Percentiles rank a stretch among this genome's conserved stretches.
These are phyloP conservation scores for Grigorovia yakushimaensis DNA, from an alignment of 805 yeast genomes.

Conservation along the genomic window DNA sequence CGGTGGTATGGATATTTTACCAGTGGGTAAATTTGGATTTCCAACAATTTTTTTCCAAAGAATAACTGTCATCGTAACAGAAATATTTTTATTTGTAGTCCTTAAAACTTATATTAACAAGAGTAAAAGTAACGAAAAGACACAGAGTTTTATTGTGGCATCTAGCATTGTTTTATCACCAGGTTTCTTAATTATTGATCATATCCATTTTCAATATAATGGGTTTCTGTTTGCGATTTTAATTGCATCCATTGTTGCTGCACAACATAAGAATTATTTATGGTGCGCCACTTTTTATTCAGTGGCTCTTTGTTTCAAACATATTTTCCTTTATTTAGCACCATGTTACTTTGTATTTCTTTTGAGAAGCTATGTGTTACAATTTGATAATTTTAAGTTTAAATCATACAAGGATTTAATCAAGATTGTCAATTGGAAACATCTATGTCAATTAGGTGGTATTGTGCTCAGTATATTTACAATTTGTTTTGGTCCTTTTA, in stretches of 20 bases:
- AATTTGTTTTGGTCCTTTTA: constrained; percentile 73
- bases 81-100: constrained; percentile 56
- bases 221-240: constrained; percentile 86
- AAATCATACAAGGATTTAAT: constrained; percentile 27
- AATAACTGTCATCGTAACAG: constrained; percentile 67
- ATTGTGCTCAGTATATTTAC: constrained; percentile 53
- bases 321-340: constrained; percentile 83
- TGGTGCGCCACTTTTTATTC: constrained; percentile 63
- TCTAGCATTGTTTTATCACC: constrained; percentile 81
- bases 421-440: constrained; percentile 41
- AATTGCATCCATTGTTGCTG: constrained; percentile 62
- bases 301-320: constrained; percentile 80
- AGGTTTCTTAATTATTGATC: constrained; percentile 83
- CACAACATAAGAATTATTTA: constrained; percentile 47
- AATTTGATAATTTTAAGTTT: constrained; percentile 29
- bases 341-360: constrained; percentile 85
- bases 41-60: constrained; percentile 83
- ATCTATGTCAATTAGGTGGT: constrained; percentile 50
- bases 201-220: constrained; percentile 94
- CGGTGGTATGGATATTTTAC: constrained; percentile 67
- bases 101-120: constrained; percentile 62
- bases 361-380: constrained; percentile 59
- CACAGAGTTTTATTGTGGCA: constrained; percentile 59
- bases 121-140: constrained; percentile 30
- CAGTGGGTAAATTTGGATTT: constrained; percentile 56